These are phyloP conservation scores for Golubevia pallescens DNA, from an alignment of 1,284 basidiomycete genomes.

Conservation along the genomic window DNA sequence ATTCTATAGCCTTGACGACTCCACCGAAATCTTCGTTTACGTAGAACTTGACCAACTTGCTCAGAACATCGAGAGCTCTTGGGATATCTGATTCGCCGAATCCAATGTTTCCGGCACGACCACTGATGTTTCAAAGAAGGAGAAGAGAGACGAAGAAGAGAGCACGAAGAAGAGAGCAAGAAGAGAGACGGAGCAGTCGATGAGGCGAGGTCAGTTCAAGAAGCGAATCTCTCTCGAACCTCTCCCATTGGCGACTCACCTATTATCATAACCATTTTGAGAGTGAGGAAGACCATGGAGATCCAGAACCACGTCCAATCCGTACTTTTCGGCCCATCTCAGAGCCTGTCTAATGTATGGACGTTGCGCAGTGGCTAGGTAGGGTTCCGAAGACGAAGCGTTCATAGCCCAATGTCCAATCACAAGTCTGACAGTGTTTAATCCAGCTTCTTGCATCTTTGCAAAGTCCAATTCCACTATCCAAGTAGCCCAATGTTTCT, in stretches of 20 bases:
- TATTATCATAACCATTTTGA: constrained; percentile 21
- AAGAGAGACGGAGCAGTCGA: constrained; percentile 40
- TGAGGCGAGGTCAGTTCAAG: constrained; percentile 18
- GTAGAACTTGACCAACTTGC: constrained; percentile 7
- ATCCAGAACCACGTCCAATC: constrained; percentile 63
- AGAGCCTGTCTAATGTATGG: constrained; percentile 50
- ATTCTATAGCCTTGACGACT: constrained; percentile 22
- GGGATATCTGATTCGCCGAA: constrained; percentile 41
- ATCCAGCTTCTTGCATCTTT: constrained; percentile 52
- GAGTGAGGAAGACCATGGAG: constrained; percentile 58
- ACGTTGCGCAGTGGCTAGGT: background rate
- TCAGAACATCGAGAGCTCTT: constrained; percentile 11
- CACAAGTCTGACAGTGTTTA: constrained; percentile 61
- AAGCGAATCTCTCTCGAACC: background rate
- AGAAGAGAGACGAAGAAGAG: background rate
- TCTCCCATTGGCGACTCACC: constrained; percentile 1
- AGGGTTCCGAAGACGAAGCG: background rate
- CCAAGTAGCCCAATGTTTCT: constrained; percentile 59
- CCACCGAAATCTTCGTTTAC: constrained; percentile 19
- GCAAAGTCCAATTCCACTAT: constrained; percentile 66
- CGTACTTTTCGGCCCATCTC: constrained; percentile 52
- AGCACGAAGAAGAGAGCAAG: background rate
- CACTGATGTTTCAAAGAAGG: constrained; percentile 3
- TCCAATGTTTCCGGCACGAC: constrained; percentile 3
- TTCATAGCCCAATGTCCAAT: constrained; percentile 10